Conservation (phyloP, 257 asterid genomes). For the Solanum chilense region DNA sequence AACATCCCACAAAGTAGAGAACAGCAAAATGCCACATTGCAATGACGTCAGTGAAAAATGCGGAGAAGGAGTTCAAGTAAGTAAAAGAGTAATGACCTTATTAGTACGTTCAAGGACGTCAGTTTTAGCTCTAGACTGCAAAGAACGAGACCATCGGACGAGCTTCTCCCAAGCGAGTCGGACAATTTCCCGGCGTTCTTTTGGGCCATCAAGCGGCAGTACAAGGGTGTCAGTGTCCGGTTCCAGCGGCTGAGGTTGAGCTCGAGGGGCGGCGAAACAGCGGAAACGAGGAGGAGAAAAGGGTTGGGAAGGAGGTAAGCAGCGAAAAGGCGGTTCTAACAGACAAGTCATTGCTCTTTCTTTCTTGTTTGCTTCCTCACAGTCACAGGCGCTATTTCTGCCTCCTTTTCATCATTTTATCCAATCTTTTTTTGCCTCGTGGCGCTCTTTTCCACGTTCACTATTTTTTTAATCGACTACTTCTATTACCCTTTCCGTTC, state of each 20-base stretch:
- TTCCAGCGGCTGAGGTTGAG: conserved; percentile 8
- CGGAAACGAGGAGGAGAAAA: conserved; percentile 14
- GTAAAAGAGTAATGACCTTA: conserved; percentile 32
- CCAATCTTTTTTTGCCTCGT: neutral
- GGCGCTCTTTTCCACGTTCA: neutral
- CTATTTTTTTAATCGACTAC: neutral
- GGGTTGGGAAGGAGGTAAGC: conserved; percentile 6
- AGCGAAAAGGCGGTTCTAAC: conserved; percentile 33
- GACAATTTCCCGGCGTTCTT: conserved; percentile 66
- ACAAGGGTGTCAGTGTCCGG: neutral
- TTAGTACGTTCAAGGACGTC: conserved; percentile 84
- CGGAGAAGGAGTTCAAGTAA: neutral
- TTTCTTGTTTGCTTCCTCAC: neutral
- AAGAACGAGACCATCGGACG: conserved; percentile 92
- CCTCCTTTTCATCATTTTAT: neutral
- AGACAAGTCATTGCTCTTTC: conserved; percentile 33
- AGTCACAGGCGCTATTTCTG: neutral
- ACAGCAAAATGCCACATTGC: neutral
- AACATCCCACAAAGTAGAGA: neutral
- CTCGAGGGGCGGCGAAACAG: conserved; percentile 5
- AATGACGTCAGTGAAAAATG: neutral
- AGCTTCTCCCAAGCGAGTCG: conserved; percentile 87
- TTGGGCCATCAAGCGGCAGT: conserved; percentile 23
- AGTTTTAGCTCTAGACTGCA: conserved; percentile 68
- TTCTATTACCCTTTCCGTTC: too few species aligned